phyloP scores from a whole-genome alignment of 2,329 filamentous ascomycete genomes.

The Fusarium mundagurra region DNA sequence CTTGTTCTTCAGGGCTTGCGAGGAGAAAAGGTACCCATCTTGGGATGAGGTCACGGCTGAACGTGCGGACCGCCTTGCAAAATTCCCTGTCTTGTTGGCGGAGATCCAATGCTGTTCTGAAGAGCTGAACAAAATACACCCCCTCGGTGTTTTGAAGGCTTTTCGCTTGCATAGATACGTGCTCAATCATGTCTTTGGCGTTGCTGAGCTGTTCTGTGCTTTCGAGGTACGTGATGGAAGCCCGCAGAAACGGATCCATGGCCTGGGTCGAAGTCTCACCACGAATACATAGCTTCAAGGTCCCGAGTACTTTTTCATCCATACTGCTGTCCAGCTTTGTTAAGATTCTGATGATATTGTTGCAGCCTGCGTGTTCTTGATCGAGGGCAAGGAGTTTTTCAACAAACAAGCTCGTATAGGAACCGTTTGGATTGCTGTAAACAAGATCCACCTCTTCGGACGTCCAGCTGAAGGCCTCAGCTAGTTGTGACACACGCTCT shows the following conservation, averaged over 20 bases:
- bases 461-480: slow-evolving; percentile 56
- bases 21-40: slow-evolving; percentile 64
- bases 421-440: slow-evolving; percentile 49
- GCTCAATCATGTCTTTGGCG: slow-evolving; percentile 53
- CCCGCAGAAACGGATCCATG: slow-evolving; percentile 67
- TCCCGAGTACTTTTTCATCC: slow-evolving; percentile 62
- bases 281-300: slow-evolving; percentile 64
- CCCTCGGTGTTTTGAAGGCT: slow-evolving; percentile 60
- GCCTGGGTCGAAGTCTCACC: slow-evolving; percentile 54
- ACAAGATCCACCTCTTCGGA: slow-evolving; percentile 58
- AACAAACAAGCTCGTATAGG: slow-evolving; percentile 61
- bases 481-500: slow-evolving; percentile 51
- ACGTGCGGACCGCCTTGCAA: slow-evolving; percentile 28
- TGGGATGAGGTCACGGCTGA: slow-evolving; percentile 45
- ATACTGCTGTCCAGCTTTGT: slow-evolving; percentile 62
- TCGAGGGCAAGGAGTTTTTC: slow-evolving; percentile 73
- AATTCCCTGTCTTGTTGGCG: slow-evolving; percentile 43
- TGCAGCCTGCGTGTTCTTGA: slow-evolving; percentile 62
- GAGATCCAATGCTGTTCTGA: slow-evolving; percentile 43
- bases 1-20: slow-evolving; percentile 55
- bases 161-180: slow-evolving; percentile 57
- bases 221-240: slow-evolving; percentile 63
- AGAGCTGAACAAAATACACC: slow-evolving; percentile 59
- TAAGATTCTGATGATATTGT: slow-evolving; percentile 67
- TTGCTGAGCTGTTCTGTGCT: slow-evolving; percentile 48